These are phyloP conservation scores for Ammopiptanthus mongolicus DNA, from an alignment of 306 rosid species.

Conservation along the genomic window DNA sequence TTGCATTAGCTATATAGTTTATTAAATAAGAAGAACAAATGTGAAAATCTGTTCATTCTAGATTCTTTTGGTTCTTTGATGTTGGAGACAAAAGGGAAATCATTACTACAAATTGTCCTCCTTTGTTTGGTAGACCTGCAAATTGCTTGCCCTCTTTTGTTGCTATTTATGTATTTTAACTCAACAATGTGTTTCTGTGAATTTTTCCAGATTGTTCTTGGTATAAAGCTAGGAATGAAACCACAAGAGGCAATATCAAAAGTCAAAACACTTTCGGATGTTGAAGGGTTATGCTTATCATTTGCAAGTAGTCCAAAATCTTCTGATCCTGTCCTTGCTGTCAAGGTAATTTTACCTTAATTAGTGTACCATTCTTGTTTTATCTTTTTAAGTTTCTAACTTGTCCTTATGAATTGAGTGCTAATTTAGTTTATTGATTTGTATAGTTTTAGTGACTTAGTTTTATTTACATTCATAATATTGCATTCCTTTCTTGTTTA, in stretches of 20 bases:
- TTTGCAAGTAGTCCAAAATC: constrained; percentile 41
- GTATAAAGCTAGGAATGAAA: constrained; percentile 81
- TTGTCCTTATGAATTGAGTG: not conserved
- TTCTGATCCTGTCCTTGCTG: constrained; percentile 57
- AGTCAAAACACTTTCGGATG: constrained; percentile 59
- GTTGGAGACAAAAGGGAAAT: not conserved
- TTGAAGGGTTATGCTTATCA: constrained; percentile 56
- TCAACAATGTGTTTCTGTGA: not conserved
- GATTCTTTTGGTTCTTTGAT: not conserved
- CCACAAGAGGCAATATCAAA: constrained; percentile 57
- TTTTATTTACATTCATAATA: not conserved
- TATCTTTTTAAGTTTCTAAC: not conserved
- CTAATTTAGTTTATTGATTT: not conserved
- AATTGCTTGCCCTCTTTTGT: not conserved
- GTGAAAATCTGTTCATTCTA: not conserved
- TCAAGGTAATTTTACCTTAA: constrained; percentile 37
- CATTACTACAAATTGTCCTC: not conserved
- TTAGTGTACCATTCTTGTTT: not conserved
- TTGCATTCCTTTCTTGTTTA: not conserved
- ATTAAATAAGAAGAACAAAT: not conserved
- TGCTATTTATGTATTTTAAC: not conserved
- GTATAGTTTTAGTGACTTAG: too few species aligned
- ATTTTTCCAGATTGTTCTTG: constrained; percentile 66
- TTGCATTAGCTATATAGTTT: not conserved
- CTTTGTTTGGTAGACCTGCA: not conserved